Evolutionary conservation across 1,139 yeast genomes (phyloP).

Genomic region (Sugiyamaella sp.): DNA sequence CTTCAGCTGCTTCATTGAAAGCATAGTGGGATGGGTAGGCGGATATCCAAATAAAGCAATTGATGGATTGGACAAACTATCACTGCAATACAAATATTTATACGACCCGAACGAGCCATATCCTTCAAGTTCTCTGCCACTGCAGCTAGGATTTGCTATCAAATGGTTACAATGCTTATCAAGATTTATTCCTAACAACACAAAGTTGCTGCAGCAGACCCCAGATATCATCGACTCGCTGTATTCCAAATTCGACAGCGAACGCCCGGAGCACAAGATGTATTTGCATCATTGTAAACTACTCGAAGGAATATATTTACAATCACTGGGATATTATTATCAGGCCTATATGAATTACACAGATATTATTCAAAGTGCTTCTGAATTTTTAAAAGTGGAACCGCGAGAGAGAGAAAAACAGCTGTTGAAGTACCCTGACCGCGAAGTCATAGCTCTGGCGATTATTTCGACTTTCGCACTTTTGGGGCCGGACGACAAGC

Average conservation of each 20-base stretch:
- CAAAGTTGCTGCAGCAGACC: not conserved
- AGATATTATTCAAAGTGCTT: slow-evolving; percentile 4
- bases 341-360: slow-evolving; percentile 2
- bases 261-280: not conserved
- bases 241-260: slow-evolving; percentile 1
- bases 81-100: not conserved
- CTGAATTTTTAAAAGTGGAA: not conserved
- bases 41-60: slow-evolving; percentile 8
- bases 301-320: slow-evolving; percentile 9
- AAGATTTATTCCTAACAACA: slow-evolving; percentile 4
- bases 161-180: slow-evolving; percentile 15
- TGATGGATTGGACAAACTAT: not conserved
- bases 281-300: slow-evolving; percentile 13
- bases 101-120: not conserved
- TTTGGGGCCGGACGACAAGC: slow-evolving; percentile 7
- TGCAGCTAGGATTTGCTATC: slow-evolving; percentile 4
- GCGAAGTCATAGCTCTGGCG: slow-evolving; percentile 13
- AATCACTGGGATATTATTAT: slow-evolving; percentile 4
- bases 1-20: not conserved
- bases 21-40: slow-evolving; percentile 4
- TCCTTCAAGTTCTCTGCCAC: not conserved
- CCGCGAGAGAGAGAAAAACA: slow-evolving; percentile 4
- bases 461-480: not conserved
- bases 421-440: not conserved
- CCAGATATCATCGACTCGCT: slow-evolving; percentile 2